Evolutionary conservation across 306 rosid species (phyloP).

Genomic region (Fragaria vesca): DNA sequence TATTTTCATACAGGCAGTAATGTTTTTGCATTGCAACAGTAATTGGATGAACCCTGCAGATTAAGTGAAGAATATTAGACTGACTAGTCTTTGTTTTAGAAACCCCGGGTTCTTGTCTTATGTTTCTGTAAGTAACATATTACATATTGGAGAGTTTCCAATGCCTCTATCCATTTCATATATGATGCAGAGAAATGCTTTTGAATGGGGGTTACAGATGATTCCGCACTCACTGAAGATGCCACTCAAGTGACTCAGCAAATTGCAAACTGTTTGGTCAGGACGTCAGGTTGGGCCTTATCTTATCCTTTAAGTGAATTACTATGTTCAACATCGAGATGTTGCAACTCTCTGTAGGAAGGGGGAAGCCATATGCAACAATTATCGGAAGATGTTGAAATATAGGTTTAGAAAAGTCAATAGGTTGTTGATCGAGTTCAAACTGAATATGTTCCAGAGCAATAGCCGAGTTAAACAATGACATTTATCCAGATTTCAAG

Average conservation of each 20-base stretch:
- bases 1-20: too few species aligned
- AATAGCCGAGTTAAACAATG: too few species aligned
- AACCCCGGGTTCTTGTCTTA: too few species aligned
- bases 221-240: constrained; percentile 75
- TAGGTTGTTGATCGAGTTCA: too few species aligned
- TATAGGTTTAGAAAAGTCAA: neutral
- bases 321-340: neutral
- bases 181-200: constrained; percentile 71
- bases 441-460: too few species aligned
- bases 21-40: too few species aligned
- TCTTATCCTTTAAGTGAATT: neutral
- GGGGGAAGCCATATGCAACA: neutral
- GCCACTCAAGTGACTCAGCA: constrained; percentile 76
- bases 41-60: too few species aligned
- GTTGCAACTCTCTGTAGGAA: neutral
- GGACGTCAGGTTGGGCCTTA: constrained; percentile 65
- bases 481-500: too few species aligned
- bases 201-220: constrained; percentile 66
- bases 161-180: neutral
- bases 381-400: neutral
- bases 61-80: too few species aligned
- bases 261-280: constrained; percentile 53
- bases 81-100: too few species aligned
- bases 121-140: too few species aligned
- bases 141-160: neutral